phyloP scores from a whole-genome alignment of 495 filamentous ascomycete genomes.

The Talaromyces wortmannii region DNA sequence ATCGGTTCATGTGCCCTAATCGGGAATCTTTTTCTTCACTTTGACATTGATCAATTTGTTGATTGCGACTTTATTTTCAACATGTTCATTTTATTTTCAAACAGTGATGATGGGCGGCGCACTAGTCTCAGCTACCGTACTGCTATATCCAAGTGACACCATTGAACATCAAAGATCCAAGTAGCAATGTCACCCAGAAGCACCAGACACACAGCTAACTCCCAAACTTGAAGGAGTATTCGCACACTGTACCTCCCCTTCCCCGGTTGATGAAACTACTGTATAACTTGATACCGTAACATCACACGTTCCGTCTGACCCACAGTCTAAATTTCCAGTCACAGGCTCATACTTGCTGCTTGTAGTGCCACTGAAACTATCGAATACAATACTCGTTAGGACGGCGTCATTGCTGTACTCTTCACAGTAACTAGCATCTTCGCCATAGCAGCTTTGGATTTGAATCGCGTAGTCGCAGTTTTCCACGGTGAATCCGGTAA shows the following conservation, averaged over 20 bases:
- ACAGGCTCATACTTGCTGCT: constrained; percentile 29
- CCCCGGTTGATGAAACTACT: constrained; percentile 26
- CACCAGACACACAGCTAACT: constrained; percentile 29
- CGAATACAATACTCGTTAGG: constrained; percentile 26
- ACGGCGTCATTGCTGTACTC: constrained; percentile 25
- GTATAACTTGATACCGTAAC: constrained; percentile 23
- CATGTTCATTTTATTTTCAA: no score
- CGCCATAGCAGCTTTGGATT: constrained; percentile 40
- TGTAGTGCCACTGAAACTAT: constrained; percentile 31
- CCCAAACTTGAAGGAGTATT: constrained; percentile 28
- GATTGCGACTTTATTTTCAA: no score
- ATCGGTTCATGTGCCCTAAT: no score
- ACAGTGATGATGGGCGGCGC: no score
- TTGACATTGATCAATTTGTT: no score
- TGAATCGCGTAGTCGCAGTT: constrained; percentile 40
- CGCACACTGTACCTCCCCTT: constrained; percentile 27
- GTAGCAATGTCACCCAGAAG: constrained; percentile 20
- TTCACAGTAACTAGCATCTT: constrained; percentile 31
- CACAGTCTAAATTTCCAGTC: constrained; percentile 32
- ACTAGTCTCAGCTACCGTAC: no score
- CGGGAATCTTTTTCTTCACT: no score
- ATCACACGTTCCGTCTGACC: constrained; percentile 28
- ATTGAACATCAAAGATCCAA: background rate
- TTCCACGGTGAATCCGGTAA: constrained; percentile 18
- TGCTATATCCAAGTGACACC: background rate